Percentiles rank a stretch among this genome's conserved stretches.
These are phyloP conservation scores for Lodderomyces margitis DNA, from an alignment of 1,139 yeast species.

Conservation along the genomic window DNA sequence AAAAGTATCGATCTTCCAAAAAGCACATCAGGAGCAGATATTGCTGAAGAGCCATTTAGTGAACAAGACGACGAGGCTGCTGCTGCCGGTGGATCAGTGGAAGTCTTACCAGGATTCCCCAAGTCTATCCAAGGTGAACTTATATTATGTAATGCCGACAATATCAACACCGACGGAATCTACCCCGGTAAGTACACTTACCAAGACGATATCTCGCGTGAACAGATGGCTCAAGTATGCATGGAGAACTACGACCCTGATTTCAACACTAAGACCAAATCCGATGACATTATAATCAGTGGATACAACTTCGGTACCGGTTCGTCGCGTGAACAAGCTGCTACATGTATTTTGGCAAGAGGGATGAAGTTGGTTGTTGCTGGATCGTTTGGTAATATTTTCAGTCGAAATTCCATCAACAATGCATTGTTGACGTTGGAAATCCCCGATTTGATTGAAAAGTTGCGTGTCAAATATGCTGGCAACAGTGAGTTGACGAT, in stretches of 20 bases:
- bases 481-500: constrained; percentile 69
- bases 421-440: constrained; percentile 92
- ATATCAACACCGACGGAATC: constrained; percentile 96
- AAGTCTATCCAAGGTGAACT: constrained; percentile 84
- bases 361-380: constrained; percentile 92
- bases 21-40: background rate
- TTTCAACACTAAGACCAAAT: constrained; percentile 72
- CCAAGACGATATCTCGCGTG: constrained; percentile 92
- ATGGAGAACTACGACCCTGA: constrained; percentile 98
- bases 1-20: constrained; percentile 38
- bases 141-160: constrained; percentile 94
- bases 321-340: constrained; percentile 99
- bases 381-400: constrained; percentile 96
- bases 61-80: constrained; percentile 27
- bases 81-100: constrained; percentile 46
- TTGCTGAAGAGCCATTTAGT: constrained; percentile 15
- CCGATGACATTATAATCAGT: constrained; percentile 86
- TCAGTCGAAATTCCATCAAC: constrained; percentile 92
- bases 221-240: constrained; percentile 97
- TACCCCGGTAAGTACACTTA: constrained; percentile 98
- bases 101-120: constrained; percentile 88
- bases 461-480: constrained; percentile 67
- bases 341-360: constrained; percentile 91
- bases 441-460: constrained; percentile 79
- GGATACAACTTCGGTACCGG: constrained; percentile 98